phyloP scores from a whole-genome alignment of 1,284 basidiomycete genomes.

The Acaromyces ingoldii region DNA sequence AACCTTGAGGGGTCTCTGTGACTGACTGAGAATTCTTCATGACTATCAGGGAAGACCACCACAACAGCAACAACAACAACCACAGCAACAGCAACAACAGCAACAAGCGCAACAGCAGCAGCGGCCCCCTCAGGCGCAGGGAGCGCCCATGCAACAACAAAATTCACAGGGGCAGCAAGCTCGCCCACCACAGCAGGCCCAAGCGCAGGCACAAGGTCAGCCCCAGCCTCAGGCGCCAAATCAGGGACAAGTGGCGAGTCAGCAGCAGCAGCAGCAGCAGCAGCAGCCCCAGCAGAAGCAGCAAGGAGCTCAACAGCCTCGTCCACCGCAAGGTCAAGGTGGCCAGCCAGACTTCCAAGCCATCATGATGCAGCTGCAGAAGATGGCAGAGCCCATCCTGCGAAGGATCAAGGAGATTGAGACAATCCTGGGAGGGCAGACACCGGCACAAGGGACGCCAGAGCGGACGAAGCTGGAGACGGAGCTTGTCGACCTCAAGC shows the following conservation, averaged over 20 bases:
- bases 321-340: not conserved
- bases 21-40: not conserved
- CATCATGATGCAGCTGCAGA: conserved; percentile 1
- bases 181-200: conserved; percentile 16
- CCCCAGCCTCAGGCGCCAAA: conserved; percentile 18
- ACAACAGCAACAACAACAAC: conserved; percentile 17
- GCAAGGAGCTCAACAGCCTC: conserved; percentile 12
- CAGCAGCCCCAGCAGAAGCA: conserved; percentile 13
- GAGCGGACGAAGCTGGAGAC: conserved; percentile 17
- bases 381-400: conserved; percentile 3
- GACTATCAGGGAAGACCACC: conserved; percentile 12
- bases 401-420: conserved; percentile 15
- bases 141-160: conserved; percentile 20
- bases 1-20: not conserved
- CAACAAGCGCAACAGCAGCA: conserved; percentile 23
- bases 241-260: conserved; percentile 19
- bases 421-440: conserved; percentile 25
- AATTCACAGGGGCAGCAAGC: conserved; percentile 21
- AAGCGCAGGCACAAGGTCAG: conserved; percentile 9
- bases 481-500: conserved; percentile 20
- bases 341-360: conserved; percentile 2
- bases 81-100: conserved; percentile 6
- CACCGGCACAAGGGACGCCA: conserved; percentile 28
- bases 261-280: conserved; percentile 18
- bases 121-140: conserved; percentile 19